A percentile compares a stretch with the other conserved stretches of the same genome.
phyloP scores from a whole-genome alignment of 2,329 filamentous ascomycete species.

The Pseudocercospora vitis region DNA sequence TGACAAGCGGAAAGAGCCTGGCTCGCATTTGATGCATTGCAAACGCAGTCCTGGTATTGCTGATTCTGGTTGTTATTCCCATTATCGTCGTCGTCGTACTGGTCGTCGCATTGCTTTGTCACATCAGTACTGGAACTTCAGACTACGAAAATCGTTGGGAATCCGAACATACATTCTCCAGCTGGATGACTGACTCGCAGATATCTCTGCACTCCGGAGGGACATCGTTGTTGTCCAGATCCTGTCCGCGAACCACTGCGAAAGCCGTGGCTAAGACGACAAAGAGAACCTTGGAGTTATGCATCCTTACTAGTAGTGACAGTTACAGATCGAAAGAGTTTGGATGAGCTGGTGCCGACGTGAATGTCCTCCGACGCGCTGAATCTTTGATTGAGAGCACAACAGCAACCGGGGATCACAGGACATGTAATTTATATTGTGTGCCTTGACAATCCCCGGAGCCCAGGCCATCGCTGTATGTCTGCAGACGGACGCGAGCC shows the following conservation, averaged over 20 bases:
- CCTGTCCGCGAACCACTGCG: slow-evolving; percentile 16
- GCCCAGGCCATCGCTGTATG: neutral
- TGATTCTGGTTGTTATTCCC: slow-evolving; percentile 13
- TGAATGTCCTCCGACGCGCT: neutral
- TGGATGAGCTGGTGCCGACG: neutral
- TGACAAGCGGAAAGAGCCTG: slow-evolving; percentile 15
- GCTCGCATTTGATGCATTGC: slow-evolving; percentile 10
- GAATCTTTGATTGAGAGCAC: neutral
- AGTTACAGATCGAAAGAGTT: slow-evolving; percentile 3
- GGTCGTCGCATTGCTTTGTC: slow-evolving; percentile 15
- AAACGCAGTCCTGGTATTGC: slow-evolving; percentile 18
- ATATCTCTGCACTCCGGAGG: slow-evolving; percentile 17
- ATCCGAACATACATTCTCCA: slow-evolving; percentile 11
- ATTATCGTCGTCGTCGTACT: slow-evolving; percentile 16
- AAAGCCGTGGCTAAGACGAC: slow-evolving; percentile 17
- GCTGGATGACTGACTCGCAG: slow-evolving; percentile 15
- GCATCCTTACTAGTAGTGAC: slow-evolving; percentile 16
- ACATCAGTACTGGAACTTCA: slow-evolving; percentile 1
- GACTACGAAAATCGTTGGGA: neutral
- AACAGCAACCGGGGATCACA: neutral
- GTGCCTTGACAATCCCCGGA: neutral
- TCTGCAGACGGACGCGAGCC: slow-evolving; percentile 12
- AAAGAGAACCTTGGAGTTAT: slow-evolving; percentile 14
- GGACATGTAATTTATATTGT: neutral
- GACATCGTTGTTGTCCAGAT: slow-evolving; percentile 15